phyloP scores from a whole-genome alignment of 495 filamentous ascomycete genomes.

The Daldinia decipiens region DNA sequence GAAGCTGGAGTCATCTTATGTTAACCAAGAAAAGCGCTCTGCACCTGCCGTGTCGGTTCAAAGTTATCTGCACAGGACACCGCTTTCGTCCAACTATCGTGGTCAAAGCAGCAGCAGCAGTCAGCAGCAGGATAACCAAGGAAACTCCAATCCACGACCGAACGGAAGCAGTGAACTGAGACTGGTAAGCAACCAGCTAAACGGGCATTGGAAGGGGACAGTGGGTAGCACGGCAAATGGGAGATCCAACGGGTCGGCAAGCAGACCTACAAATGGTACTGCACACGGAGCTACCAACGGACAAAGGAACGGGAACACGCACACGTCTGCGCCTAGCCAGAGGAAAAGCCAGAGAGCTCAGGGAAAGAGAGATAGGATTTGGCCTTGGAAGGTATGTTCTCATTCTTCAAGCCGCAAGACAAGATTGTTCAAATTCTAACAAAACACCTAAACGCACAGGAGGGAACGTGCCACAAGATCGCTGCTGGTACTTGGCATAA shows the following conservation, averaged over 20 bases:
- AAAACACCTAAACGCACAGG: not conserved
- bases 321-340: not conserved
- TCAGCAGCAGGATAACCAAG: not conserved
- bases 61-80: not conserved
- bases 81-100: not conserved
- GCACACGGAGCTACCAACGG: not conserved
- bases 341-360: not conserved
- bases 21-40: not conserved
- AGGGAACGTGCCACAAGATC: slow-evolving; percentile 9
- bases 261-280: not conserved
- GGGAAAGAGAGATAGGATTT: not conserved
- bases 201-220: not conserved
- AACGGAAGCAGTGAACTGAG: not conserved
- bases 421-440: not conserved
- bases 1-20: not conserved
- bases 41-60: not conserved
- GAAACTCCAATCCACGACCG: not conserved
- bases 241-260: not conserved
- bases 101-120: not conserved
- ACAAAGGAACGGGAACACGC: not conserved
- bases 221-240: not conserved
- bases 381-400: slow-evolving; percentile 6
- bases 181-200: not conserved
- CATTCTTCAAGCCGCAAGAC: not conserved
- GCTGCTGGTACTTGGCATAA: slow-evolving; percentile 1